These are phyloP conservation scores for Kappamyces sp. DNA, from an alignment of 192 early-diverging fungal genomes.

Conservation along the genomic window DNA sequence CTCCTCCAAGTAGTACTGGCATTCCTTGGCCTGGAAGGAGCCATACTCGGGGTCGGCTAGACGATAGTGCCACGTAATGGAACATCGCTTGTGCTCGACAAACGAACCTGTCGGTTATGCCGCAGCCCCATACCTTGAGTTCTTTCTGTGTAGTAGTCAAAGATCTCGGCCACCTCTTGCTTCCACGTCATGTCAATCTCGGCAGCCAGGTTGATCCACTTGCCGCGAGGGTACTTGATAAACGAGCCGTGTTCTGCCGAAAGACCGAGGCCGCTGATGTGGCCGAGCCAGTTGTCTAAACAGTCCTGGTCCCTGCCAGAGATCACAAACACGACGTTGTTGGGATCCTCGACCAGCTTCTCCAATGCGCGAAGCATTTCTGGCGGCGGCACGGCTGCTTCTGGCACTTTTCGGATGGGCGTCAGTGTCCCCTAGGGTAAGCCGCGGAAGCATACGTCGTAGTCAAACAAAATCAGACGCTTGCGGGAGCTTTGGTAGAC, in stretches of 20 bases:
- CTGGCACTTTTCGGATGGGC: slow-evolving; percentile 78
- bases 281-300: slow-evolving; percentile 79
- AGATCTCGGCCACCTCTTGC: slow-evolving; percentile 85
- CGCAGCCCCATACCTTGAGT: slow-evolving; percentile 82
- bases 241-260: slow-evolving; percentile 93
- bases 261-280: slow-evolving; percentile 66
- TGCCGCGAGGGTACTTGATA: slow-evolving; percentile 72
- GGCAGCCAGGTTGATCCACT: slow-evolving; percentile 54
- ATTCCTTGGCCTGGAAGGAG: slow-evolving; percentile 93
- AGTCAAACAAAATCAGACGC: slow-evolving; percentile 89
- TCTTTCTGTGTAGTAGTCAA: slow-evolving; percentile 90
- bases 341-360: slow-evolving; percentile 63
- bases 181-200: slow-evolving; percentile 86
- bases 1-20: slow-evolving; percentile 90
- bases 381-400: slow-evolving; percentile 71
- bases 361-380: slow-evolving; percentile 74
- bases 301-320: slow-evolving; percentile 83
- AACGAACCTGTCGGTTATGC: slow-evolving; percentile 58
- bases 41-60: slow-evolving; percentile 93
- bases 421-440: slow-evolving; percentile 78
- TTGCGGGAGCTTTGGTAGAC: slow-evolving; percentile 55
- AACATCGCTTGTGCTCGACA: slow-evolving; percentile 86
- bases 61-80: slow-evolving; percentile 96
- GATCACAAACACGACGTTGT: slow-evolving; percentile 84
- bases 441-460: slow-evolving; percentile 57